A percentile compares a stretch with the other conserved stretches of the same genome.
phyloP scores from a whole-genome alignment of 1,284 basidiomycete species.

The Lignosus rhinocerotis region DNA sequence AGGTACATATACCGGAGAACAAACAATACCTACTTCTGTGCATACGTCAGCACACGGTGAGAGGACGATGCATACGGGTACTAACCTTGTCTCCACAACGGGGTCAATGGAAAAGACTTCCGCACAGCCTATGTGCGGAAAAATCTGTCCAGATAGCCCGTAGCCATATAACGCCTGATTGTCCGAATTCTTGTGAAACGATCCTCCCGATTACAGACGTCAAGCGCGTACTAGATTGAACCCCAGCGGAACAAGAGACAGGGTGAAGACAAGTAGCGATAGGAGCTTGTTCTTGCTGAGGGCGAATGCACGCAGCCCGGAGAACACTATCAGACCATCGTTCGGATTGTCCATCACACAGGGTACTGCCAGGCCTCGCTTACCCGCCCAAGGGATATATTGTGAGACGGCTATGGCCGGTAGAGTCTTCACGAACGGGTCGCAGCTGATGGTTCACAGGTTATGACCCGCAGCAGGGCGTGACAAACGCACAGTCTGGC shows the following conservation, averaged over 20 bases:
- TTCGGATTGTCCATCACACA: too few species aligned
- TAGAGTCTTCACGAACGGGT: neutral
- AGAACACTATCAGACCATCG: slow-evolving; percentile 2
- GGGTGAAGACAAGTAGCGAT: neutral
- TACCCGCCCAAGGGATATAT: slow-evolving; percentile 3
- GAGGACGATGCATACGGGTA: neutral
- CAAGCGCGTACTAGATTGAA: slow-evolving; percentile 3
- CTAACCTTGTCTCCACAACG: neutral
- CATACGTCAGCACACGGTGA: neutral
- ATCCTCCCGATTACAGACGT: neutral
- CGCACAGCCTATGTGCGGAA: too few species aligned
- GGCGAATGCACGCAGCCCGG: slow-evolving; percentile 8
- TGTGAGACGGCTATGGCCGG: neutral
- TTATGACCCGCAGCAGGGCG: neutral
- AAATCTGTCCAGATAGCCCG: neutral
- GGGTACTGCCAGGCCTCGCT: neutral
- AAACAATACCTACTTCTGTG: neutral
- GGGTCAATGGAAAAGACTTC: too few species aligned
- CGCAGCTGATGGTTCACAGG: neutral
- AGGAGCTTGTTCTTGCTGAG: neutral
- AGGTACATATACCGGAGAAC: neutral
- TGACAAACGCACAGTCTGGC: too few species aligned
- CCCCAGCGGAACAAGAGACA: slow-evolving; percentile 1
- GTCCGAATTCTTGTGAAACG: neutral
- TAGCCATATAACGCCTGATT: neutral